Evolutionary conservation across 257 asterid genomes (phyloP), one percentile per base, ranked within the genome.

Genomic region (Solanum pinnatisectum): DNA sequence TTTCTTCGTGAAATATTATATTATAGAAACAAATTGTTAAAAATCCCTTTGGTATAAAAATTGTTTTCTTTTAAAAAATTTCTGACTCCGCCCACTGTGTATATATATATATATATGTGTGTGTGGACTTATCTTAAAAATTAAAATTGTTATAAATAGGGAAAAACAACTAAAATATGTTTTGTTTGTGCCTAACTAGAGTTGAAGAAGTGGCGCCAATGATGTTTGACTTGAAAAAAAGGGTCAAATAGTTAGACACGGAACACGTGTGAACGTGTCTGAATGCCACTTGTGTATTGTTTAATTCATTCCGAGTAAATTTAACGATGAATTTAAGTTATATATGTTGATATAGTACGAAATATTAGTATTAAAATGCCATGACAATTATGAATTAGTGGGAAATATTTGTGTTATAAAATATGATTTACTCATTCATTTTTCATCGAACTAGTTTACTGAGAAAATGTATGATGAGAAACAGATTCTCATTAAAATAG

Each of bases 161-260:
- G 40, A n/a, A 84, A 84, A 63, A 52, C 4, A 37, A 40, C 33
- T 83, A 20, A 74, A 35, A 68, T 59, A 8, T 88, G 22, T 42
- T 40, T 87, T 18, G 9, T 82, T 35, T 42, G 79, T 90, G 96
- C 98, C 98, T 95, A 96, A 96, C 96, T 90, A 92, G 90, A 92
- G 94, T 92, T 93, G 79, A 86, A 90, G 90, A 91, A 79, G 36
- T 91, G 95, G 95, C 94, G 96, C 95, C 95, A 52, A 89, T 90
- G 88, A 91, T 89, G 32, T 90, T 94, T 93, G 96, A 94, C 95
- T 84, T 85, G 84, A 76, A 90, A 82, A 86, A 72, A 65, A 23
- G 20, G 8, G 44, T 68, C 86, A 84, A 93, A 88, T 92, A 73
- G 82, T 37, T 74, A 86, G 86, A 9, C 12, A 37, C 18, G 22